Percentiles rank a stretch among this genome's conserved stretches.
These are phyloP conservation scores for Coemansia sp. DNA, from an alignment of 192 early-diverging fungal genomes.

Conservation along the genomic window DNA sequence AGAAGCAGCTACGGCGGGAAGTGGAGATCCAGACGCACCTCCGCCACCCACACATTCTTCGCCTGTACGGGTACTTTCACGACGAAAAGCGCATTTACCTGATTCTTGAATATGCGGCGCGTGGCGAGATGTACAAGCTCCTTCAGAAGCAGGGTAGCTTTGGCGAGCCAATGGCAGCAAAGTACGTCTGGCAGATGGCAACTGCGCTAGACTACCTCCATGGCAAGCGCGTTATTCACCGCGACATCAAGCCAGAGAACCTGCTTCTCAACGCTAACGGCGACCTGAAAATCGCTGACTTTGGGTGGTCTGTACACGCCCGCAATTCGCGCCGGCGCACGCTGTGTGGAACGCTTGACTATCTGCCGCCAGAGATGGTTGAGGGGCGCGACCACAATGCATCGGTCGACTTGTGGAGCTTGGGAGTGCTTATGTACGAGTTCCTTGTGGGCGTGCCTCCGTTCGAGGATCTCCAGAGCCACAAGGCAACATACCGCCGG, in stretches of 20 bases:
- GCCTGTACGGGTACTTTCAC: conserved; percentile 96
- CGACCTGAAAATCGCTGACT: conserved; percentile 94
- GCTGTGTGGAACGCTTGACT: conserved; percentile 94
- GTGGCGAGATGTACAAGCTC: conserved; percentile 89
- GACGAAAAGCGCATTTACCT: conserved; percentile 89
- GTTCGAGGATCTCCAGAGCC: conserved; percentile 73
- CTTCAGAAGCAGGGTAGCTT: conserved; percentile 72
- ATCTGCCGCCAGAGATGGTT: conserved; percentile 95
- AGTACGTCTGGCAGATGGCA: conserved; percentile 90
- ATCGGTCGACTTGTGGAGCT: conserved; percentile 87
- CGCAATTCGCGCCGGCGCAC: conserved; percentile 78
- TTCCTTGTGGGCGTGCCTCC: conserved; percentile 91
- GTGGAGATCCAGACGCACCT: conserved; percentile 94
- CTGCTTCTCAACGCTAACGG: conserved; percentile 81
- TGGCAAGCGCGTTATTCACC: conserved; percentile 87
- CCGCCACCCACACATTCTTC: conserved; percentile 89
- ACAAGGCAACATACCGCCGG: conserved; percentile 72
- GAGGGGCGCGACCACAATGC: conserved; percentile 77
- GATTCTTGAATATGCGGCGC: conserved; percentile 93
- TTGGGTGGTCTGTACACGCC: conserved; percentile 95
- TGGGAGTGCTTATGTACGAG: conserved; percentile 92
- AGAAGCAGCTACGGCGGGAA: conserved; percentile 90
- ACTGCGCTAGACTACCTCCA: conserved; percentile 86
- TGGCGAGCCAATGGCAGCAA: conserved; percentile 71
- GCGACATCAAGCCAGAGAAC: conserved; percentile 98